Evolutionary conservation across 257 asterid genomes (phyloP).

Genomic region (Phtheirospermum japonicum): DNA sequence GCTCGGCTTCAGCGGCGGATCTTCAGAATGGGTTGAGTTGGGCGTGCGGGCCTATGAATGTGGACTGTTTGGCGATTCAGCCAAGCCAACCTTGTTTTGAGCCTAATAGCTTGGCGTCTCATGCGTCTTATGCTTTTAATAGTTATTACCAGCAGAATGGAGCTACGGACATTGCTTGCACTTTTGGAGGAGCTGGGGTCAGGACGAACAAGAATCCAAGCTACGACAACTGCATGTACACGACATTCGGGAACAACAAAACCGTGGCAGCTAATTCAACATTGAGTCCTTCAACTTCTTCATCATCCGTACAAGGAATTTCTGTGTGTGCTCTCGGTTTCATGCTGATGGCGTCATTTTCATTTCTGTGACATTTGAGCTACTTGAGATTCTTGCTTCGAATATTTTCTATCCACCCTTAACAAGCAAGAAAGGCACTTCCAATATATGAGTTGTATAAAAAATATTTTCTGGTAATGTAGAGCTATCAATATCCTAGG

Average conservation of each 20-base stretch:
- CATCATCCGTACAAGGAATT: conserved; percentile 34
- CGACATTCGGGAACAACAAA: conserved; percentile 54
- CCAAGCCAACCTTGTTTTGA: too few relatives aligned
- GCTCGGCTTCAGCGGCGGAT: conserved; percentile 65
- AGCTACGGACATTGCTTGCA: conserved; percentile 91
- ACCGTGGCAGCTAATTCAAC: conserved; percentile 47
- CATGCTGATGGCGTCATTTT: conserved; percentile 39
- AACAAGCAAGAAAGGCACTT: not conserved
- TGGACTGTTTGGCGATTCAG: conserved; percentile 88
- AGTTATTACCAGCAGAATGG: conserved; percentile 91
- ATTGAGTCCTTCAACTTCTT: conserved; percentile 39
- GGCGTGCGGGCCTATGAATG: conserved; percentile 93
- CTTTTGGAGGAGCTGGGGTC: conserved; percentile 89
- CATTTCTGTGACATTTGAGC: conserved; percentile 27
- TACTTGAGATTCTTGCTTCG: not conserved
- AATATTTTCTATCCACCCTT: not conserved
- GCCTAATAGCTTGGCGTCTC: too few relatives aligned
- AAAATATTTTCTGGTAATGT: too few relatives aligned
- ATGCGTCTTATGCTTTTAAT: too few relatives aligned
- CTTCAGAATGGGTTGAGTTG: conserved; percentile 72
- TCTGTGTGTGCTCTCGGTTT: conserved; percentile 28
- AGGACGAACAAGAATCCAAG: too few relatives aligned
- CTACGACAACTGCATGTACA: conserved; percentile 76
- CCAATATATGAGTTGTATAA: too few relatives aligned
- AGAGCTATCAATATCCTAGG: too few relatives aligned